Base-by-base conservation (phyloP, 306 rosid genomes). In the Lathyrus aphaca region DNA sequence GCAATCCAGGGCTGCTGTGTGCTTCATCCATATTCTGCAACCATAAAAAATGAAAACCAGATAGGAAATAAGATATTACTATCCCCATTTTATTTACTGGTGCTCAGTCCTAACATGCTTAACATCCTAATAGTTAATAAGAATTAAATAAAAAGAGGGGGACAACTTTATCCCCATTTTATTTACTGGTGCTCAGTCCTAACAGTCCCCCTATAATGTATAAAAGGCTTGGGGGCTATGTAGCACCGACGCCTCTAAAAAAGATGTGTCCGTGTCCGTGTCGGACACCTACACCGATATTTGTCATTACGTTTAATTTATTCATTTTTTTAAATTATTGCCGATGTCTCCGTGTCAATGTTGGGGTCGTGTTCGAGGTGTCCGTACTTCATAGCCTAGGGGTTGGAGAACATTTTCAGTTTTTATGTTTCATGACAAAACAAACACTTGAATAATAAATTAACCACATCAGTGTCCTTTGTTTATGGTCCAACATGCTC, bases 1-100 rank as follows among this genome's bases (percentile, higher is more conserved):
- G 97, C 85, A 91, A 68, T 12, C 97, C 99, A 35, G 91, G 83
- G 82, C 97, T 95, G 83, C 99, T 91, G 80, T 91, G 95, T 64
- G 89, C 91, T 85, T 95, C 99, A 80, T 95, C 99, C 96, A 95
- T 75, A 80, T 77, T 74, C 99, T 95, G 91, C 39, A 69, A 27
- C 69, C 53, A 64, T 23, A 71, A 57, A 68, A 69, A 68, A 76
- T 15, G 23, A 80, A 81, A 70, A 71, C 12, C 53, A 39, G 62
- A 17, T 74, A 62, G 69, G 55, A 63, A 56, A 76, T 54, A 48
- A 77, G 46, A 58, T 43, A n/a, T 39, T 59, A 56, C 27, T 30
- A 29, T 37, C 54, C 65, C 56, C 15, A 10, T 15, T 71, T 50
- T 44, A 11, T 76, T 29, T 68, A 23, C 43, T 13, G 17, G 50